A percentile compares a stretch with the other conserved stretches of the same genome.
Conservation (phyloP, 495 filamentous ascomycete species). For the Hypomontagnella monticulosa region DNA sequence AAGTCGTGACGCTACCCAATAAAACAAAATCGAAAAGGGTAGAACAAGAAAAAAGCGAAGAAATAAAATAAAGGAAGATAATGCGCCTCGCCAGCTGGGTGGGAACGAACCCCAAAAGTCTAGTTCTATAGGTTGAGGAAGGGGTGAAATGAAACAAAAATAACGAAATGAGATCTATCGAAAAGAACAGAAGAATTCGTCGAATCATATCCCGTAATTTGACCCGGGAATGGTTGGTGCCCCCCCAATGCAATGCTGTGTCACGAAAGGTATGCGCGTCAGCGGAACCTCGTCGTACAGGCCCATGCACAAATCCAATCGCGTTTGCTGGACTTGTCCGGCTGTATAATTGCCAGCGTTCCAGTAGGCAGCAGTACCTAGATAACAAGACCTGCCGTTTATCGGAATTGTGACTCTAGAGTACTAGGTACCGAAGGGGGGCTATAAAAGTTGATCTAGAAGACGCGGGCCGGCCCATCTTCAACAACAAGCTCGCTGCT, state of each 20-base stretch:
- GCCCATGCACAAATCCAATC: slow-evolving; percentile 7
- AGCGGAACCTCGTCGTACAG: slow-evolving; percentile 10
- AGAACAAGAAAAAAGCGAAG: background rate
- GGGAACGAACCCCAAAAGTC: slow-evolving; percentile 8
- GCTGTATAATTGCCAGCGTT: slow-evolving; percentile 8
- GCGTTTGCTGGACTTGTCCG: slow-evolving; percentile 6
- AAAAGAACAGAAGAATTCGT: slow-evolving; percentile 1
- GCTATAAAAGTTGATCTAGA: background rate
- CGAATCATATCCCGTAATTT: slow-evolving; percentile 6
- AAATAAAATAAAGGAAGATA: slow-evolving; percentile 7
- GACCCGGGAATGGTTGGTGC: slow-evolving; percentile 15
- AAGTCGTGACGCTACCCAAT: background rate
- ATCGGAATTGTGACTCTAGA: too few relatives aligned
- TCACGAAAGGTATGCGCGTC: slow-evolving; percentile 29
- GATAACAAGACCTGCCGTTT: too few relatives aligned
- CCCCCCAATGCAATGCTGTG: slow-evolving; percentile 16
- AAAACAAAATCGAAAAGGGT: slow-evolving; percentile 9
- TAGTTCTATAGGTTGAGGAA: slow-evolving; percentile 17
- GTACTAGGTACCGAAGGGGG: too few relatives aligned
- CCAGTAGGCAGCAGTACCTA: slow-evolving; percentile 16
- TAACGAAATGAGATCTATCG: slow-evolving; percentile 9
- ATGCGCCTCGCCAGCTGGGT: slow-evolving; percentile 14
- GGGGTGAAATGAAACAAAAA: slow-evolving; percentile 5
- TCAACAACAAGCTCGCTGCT: too few relatives aligned
- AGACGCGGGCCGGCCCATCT: slow-evolving; percentile 11